Base-by-base conservation (phyloP, 2,329 filamentous ascomycete species). In the Aspergillus sp. region DNA sequence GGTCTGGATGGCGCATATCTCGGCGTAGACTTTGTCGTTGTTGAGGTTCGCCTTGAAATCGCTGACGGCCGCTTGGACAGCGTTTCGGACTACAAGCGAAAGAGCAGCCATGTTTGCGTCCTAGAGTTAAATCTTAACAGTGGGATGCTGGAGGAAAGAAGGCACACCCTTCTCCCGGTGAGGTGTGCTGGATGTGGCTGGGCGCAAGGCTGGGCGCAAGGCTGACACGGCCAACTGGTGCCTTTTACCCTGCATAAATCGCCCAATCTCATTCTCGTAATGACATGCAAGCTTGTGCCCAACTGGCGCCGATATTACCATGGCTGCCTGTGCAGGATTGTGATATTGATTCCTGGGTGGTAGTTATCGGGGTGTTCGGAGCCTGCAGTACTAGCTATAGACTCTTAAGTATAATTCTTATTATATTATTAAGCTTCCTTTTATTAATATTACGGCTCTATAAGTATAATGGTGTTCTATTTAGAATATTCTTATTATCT, bases 41-140 rank as follows among this genome's bases (percentile, higher is more conserved):
- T 55, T 55, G 2, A 48, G 52, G 25, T 48, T 48, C 6, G 19
- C 37, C 35, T 41, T 48, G 33, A 55, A 55, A 7, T 55, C 52
- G 33, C n/a, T 39, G 8, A 55, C 37, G 33, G 52, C 52, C 3
- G 52, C 52, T 19, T 48, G 43, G 35, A 55, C 46, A 15, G 52
- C 52, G 2, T 25, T 48, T n/a, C 31, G 52, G 35, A 40, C 23
- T 12, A 9, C 37, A 40, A n/a, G 0, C 8, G 37, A 15, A 40
- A 40, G 37, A 40, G 37, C 14, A 40, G 37, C 37, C 37, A 40
- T 40, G 37, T 40, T 39, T 39, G 25, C 25, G 7, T 27, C 7
- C 25, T 8, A 7, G 3, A 9, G 25, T 27, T 27, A 27, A n/a
- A n/a, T n/a, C n/a, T n/a, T 27, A 5, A n/a, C 37, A 6, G 37